Evolutionary conservation across 371 early-diverging fungal species (phyloP).

Genomic region (Rhizopus arrhizus): DNA sequence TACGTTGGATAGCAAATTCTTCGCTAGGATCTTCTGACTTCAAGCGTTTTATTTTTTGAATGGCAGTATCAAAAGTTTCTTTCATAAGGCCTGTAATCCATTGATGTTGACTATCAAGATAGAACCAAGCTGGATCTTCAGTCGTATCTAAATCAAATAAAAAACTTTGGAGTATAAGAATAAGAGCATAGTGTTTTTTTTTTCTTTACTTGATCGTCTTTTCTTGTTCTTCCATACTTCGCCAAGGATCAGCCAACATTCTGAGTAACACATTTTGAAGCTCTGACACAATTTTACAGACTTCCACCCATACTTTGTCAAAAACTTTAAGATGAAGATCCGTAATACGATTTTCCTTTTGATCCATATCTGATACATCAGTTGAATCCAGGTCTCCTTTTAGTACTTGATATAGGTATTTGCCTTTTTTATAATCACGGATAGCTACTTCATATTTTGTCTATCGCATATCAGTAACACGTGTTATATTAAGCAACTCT

Average conservation of each 20-base stretch:
- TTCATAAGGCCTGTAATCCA: slow-evolving; percentile 83
- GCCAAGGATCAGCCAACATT: slow-evolving; percentile 78
- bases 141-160: slow-evolving; percentile 81
- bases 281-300: slow-evolving; percentile 77
- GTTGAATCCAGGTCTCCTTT: slow-evolving; percentile 35
- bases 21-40: slow-evolving; percentile 21
- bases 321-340: slow-evolving; percentile 82
- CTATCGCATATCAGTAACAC: slow-evolving; percentile 39
- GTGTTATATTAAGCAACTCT: not conserved
- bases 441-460: slow-evolving; percentile 88
- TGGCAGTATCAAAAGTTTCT: slow-evolving; percentile 62
- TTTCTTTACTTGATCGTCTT: slow-evolving; percentile 74
- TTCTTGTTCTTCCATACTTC: slow-evolving; percentile 89
- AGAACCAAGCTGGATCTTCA: slow-evolving; percentile 90
- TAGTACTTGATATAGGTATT: slow-evolving; percentile 61
- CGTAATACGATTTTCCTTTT: slow-evolving; percentile 37
- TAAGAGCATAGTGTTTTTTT: not conserved
- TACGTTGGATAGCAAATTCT: slow-evolving; percentile 42
- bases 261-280: slow-evolving; percentile 72
- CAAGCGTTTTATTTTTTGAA: slow-evolving; percentile 40
- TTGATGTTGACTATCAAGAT: slow-evolving; percentile 84
- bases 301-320: slow-evolving; percentile 93
- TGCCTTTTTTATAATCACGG: slow-evolving; percentile 95
- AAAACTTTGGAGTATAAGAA: slow-evolving; percentile 43
- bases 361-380: slow-evolving; percentile 21